Evolutionary conservation across 352 stramenopile genomes (phyloP).

Genomic region (Globisporangium mamillatum): DNA sequence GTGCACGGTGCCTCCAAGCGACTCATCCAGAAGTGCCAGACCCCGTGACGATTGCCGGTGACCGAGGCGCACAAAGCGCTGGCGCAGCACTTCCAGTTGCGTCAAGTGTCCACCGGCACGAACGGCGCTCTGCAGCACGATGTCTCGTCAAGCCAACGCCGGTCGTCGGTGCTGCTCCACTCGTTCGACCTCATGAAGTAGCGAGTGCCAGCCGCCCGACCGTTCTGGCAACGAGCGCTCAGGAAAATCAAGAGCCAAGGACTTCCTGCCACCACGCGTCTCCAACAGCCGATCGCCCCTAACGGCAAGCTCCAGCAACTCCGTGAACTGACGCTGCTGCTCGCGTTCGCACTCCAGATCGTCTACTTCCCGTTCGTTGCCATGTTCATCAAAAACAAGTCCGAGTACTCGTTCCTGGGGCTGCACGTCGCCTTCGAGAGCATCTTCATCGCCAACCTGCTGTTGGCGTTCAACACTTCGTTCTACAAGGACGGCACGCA

Average conservation of each 20-base stretch:
- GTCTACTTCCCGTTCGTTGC: slow-evolving; percentile 6
- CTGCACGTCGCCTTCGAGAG: slow-evolving; percentile 2
- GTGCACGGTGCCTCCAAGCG: neutral
- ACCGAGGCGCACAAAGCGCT: neutral
- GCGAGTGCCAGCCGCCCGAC: neutral
- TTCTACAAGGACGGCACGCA: slow-evolving; percentile 14
- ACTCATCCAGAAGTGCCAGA: neutral
- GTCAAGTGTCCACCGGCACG: neutral
- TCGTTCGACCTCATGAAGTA: neutral
- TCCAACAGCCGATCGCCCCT: slow-evolving; percentile 2
- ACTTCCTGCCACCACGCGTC: neutral
- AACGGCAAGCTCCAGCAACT: slow-evolving; percentile 1
- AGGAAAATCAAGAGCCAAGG: neutral
- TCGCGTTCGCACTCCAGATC: slow-evolving; percentile 1
- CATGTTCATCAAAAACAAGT: slow-evolving; percentile 1
- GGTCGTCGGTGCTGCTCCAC: neutral
- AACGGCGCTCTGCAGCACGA: neutral
- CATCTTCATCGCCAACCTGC: neutral
- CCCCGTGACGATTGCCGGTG: neutral
- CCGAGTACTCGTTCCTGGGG: neutral
- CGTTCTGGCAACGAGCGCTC: neutral
- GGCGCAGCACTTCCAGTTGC: slow-evolving; percentile 6
- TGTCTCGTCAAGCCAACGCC: neutral
- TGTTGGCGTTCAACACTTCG: slow-evolving; percentile 16
- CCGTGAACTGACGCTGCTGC: neutral